Evolutionary conservation across 2,329 filamentous ascomycete genomes (phyloP).

Genomic region (Arthrinium phaeospermum): DNA sequence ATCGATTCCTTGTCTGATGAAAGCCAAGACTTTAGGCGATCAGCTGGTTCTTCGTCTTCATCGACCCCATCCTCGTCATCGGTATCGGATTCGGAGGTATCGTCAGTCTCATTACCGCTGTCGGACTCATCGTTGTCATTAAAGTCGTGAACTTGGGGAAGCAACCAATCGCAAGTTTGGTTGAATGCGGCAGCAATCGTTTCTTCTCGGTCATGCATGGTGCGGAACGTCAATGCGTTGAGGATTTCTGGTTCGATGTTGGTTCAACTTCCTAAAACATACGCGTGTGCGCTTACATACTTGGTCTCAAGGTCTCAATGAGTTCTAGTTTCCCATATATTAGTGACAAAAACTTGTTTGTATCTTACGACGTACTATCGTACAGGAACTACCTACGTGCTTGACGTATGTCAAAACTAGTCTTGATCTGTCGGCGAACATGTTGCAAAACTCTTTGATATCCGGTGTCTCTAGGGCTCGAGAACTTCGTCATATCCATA

Average conservation of each 20-base stretch:
- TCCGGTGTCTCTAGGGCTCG: neutral
- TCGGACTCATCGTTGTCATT: too few relatives aligned
- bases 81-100: too few relatives aligned
- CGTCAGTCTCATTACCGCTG: too few relatives aligned
- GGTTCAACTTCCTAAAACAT: neutral
- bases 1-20: conserved; percentile 21
- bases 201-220: neutral
- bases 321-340: too few relatives aligned
- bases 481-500: conserved; percentile 20
- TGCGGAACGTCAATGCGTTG: conserved; percentile 18
- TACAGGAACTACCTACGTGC: neutral
- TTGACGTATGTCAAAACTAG: neutral
- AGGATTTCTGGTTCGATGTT: conserved; percentile 19
- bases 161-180: neutral
- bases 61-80: too few relatives aligned
- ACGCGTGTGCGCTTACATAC: neutral
- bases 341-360: too few relatives aligned
- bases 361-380: too few relatives aligned
- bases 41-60: neutral
- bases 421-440: neutral
- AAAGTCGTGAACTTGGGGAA: too few relatives aligned
- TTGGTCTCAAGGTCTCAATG: too few relatives aligned
- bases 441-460: neutral
- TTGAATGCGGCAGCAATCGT: neutral
- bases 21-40: neutral